Percentiles rank a stretch among this genome's conserved stretches.
Conservation (phyloP, 495 filamentous ascomycete genomes). For the Tuber microsphaerosporum region DNA sequence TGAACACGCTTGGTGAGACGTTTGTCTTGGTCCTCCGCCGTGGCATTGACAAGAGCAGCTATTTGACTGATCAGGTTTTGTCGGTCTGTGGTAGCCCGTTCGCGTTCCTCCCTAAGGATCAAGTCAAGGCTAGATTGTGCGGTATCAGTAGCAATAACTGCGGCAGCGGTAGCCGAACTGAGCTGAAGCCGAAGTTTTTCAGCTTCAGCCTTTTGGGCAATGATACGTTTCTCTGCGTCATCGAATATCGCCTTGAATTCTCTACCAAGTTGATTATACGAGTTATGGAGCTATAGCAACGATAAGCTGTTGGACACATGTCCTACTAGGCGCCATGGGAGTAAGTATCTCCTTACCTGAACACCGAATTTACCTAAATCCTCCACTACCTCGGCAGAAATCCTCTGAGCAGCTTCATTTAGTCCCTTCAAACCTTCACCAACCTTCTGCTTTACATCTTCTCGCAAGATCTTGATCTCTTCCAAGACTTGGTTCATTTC, state of each 20-base stretch:
- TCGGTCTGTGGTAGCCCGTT: constrained; percentile 66
- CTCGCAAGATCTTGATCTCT: constrained; percentile 79
- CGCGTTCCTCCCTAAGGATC: constrained; percentile 66
- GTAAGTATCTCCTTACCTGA: constrained; percentile 47
- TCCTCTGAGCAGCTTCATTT: constrained; percentile 74
- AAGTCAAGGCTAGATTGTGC: constrained; percentile 63
- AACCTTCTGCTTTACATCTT: constrained; percentile 77
- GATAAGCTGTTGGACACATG: constrained; percentile 6
- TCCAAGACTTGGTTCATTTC: constrained; percentile 87
- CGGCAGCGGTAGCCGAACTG: constrained; percentile 56
- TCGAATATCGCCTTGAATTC: constrained; percentile 85
- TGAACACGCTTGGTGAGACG: constrained; percentile 61
- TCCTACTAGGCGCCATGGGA: not conserved
- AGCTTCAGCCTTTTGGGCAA: constrained; percentile 71
- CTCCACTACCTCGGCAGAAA: constrained; percentile 81
- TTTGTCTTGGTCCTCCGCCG: constrained; percentile 62
- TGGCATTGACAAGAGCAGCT: constrained; percentile 62
- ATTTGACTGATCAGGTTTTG: constrained; percentile 69
- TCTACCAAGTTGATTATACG: constrained; percentile 79
- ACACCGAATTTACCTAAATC: constrained; percentile 76
- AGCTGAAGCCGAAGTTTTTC: constrained; percentile 64
- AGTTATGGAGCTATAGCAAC: constrained; percentile 58
- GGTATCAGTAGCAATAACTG: constrained; percentile 58
- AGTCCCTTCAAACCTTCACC: constrained; percentile 79
- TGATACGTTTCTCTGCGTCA: constrained; percentile 62